Evolutionary conservation across 257 asterid genomes (phyloP).

Genomic region (Solanum sitiens): DNA sequence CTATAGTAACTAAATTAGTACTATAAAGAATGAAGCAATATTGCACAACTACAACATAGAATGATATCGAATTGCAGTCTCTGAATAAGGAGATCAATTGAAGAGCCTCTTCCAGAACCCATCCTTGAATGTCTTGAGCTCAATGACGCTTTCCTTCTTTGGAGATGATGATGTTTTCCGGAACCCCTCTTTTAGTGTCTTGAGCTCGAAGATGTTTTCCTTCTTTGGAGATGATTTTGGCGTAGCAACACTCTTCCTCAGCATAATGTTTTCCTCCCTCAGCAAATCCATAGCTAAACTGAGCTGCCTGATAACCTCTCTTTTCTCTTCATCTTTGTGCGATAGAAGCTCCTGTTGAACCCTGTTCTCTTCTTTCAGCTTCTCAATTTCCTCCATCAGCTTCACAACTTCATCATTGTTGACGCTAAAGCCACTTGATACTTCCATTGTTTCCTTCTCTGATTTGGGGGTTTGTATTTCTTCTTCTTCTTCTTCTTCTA

Average conservation of each 20-base stretch:
- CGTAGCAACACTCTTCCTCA: constrained; percentile 22
- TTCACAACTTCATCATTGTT: constrained; percentile 14
- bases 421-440: not conserved
- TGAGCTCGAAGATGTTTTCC: constrained; percentile 7
- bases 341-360: constrained; percentile 34
- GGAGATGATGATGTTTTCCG: not conserved
- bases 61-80: not conserved
- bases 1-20: not conserved
- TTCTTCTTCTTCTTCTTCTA: not conserved
- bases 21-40: not conserved
- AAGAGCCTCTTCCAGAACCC: constrained; percentile 57
- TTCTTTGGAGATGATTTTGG: not conserved
- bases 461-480: not conserved
- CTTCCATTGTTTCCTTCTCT: constrained; percentile 12
- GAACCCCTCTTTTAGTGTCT: constrained; percentile 26
- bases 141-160: constrained; percentile 7
- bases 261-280: constrained; percentile 54
- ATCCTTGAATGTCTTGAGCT: constrained; percentile 21
- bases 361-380: constrained; percentile 47
- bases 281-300: constrained; percentile 59
- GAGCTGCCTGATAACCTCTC: constrained; percentile 81
- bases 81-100: constrained; percentile 30
- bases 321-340: constrained; percentile 84
- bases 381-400: constrained; percentile 50
- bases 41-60: constrained; percentile 5